phyloP scores from a whole-genome alignment of 2,329 filamentous ascomycete genomes.

The Diaporthe batatas region DNA sequence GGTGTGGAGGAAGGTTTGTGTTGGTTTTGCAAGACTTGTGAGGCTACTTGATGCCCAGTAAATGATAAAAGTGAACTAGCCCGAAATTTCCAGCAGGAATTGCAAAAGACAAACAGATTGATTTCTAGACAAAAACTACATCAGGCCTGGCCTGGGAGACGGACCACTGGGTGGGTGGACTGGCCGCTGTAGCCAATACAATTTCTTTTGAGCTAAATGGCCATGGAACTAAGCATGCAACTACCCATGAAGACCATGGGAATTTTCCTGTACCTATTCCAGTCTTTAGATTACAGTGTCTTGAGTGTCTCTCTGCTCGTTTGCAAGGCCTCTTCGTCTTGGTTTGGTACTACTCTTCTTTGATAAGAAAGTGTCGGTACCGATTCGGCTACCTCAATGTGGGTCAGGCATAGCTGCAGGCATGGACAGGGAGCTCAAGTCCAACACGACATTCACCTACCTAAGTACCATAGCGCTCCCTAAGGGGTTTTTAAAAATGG shows the following conservation, averaged over 20 bases:
- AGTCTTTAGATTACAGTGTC: not conserved
- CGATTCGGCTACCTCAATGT: not conserved
- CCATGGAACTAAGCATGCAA: not conserved
- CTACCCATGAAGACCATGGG: not conserved
- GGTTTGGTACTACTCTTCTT: not conserved
- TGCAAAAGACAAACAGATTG: conserved; percentile 10
- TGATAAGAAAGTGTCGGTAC: conserved; percentile 11
- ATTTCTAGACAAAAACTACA: not conserved
- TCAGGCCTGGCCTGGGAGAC: too few relatives aligned
- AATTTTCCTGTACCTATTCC: not conserved
- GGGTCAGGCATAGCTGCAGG: conserved; percentile 29
- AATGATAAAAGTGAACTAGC: not conserved
- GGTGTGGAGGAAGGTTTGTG: not conserved
- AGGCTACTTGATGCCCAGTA: not conserved
- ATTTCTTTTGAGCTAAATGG: not conserved
- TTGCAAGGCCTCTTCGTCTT: conserved; percentile 10
- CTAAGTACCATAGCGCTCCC: not conserved
- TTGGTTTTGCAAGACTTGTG: not conserved
- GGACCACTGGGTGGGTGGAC: not conserved
- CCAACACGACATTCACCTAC: not conserved
- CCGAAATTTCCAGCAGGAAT: not conserved
- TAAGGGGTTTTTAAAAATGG: too few relatives aligned
- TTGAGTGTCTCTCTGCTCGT: conserved; percentile 6
- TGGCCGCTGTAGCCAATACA: not conserved
- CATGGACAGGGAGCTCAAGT: not conserved